Base-by-base conservation (phyloP, 2,329 filamentous ascomycete genomes). In the Epichloe glyceriae region DNA sequence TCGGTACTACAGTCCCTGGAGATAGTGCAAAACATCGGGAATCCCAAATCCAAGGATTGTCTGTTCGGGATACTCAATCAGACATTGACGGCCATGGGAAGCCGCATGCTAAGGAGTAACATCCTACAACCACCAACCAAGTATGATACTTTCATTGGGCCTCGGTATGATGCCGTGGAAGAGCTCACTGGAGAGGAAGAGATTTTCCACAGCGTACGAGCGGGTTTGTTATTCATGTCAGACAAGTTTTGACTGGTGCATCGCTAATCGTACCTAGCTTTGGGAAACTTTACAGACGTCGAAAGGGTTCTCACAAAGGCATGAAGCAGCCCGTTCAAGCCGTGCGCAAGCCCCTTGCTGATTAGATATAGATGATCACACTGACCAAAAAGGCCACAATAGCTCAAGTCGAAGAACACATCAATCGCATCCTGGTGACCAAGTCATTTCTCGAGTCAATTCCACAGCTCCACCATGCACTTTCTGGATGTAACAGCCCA, bases 1-100 rank as follows among this genome's bases (percentile, higher is more conserved):
- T 85, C 88, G 0, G 95, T 90, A 0, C 88, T 96, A 30, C 78
- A 83, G 38, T 88, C 88, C 0, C 73, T 98, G 3, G 93, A 98
- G 64, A 75, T 98, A 5, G 85, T 97, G 26, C 88, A 95, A 60
- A 98, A 96, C 57, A 62, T 90, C 0, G 82, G 86, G 12, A 82
- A 85, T 57, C 61, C 81, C 0, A 89, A 85, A 57, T 95, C 89
- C 0, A 87, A 82, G 55, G 80, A 91, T 39, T 91, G 85, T 56
- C 71, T 98, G 0, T 91, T 90, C 55, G 90, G 90, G 0, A 66
- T 97, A 0, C 69, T 98, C 44, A 94, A 97, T 59, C 76, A 88
- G 56, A 95, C 90, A 0, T 63, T 80, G 19, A 97, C 93, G 0
- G 85, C 87, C 0, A 97, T 97, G 88, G 93, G 93, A 3, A 76